Conservation (phyloP, 2,329 filamentous ascomycete genomes). For the Verticillium alfalfae region DNA sequence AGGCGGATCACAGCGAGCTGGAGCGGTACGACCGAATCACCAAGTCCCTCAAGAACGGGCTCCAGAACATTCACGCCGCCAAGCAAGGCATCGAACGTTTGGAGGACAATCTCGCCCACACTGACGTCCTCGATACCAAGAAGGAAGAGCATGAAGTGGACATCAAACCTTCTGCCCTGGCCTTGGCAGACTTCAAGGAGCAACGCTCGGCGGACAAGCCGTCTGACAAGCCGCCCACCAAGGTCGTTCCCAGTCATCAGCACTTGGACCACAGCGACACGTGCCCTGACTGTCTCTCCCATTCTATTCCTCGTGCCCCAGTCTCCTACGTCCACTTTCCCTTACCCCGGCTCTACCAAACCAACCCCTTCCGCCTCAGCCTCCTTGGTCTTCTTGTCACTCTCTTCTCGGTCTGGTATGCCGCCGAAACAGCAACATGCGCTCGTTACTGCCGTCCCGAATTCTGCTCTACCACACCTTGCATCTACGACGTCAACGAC, state of each 20-base stretch:
- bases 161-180: conserved; percentile 5
- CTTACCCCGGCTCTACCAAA: conserved; percentile 40
- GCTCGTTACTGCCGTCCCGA: conserved; percentile 46
- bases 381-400: conserved; percentile 39
- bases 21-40: conserved; percentile 44
- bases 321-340: conserved; percentile 34
- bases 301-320: background rate
- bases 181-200: background rate
- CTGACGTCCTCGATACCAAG: conserved; percentile 19
- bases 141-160: conserved; percentile 3
- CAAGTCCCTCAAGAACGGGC: conserved; percentile 43
- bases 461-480: conserved; percentile 40
- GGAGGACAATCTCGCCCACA: conserved; percentile 43
- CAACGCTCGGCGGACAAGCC: background rate
- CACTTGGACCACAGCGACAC: conserved; percentile 1
- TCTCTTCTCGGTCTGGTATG: conserved; percentile 44
- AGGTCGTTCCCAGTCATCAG: background rate
- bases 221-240: background rate
- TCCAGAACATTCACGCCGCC: conserved; percentile 47
- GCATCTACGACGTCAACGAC: conserved; percentile 52
- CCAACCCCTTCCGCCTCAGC: conserved; percentile 39
- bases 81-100: conserved; percentile 55
- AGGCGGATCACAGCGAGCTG: conserved; percentile 32
- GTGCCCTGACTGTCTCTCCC: background rate
- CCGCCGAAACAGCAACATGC: conserved; percentile 49